Evolutionary conservation across 805 yeast species (phyloP).

Genomic region (Cyberlindnera maritima): DNA sequence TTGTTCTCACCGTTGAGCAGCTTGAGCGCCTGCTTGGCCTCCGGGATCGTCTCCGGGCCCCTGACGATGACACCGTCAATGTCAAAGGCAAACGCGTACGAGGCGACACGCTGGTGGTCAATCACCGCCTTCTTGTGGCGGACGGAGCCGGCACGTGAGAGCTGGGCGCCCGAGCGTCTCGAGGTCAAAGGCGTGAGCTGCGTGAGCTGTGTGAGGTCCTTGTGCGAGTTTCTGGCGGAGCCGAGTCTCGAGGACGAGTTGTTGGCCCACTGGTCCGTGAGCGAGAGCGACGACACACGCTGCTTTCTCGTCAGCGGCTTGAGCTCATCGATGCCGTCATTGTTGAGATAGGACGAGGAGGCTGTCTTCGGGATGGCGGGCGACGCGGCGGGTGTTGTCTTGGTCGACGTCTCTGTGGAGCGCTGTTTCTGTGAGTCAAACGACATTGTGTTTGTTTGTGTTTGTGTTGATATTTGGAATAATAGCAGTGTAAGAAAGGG

Average conservation of each 20-base stretch:
- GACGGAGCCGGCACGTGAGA: conserved; percentile 26
- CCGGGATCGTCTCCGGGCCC: conserved; percentile 82
- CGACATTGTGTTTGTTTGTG: conserved; percentile 4
- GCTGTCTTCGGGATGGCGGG: conserved; percentile 27
- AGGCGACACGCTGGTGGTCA: conserved; percentile 72
- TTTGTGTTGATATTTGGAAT: not conserved
- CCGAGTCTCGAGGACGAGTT: conserved; percentile 31
- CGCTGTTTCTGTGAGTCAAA: conserved; percentile 10
- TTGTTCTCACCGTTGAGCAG: conserved; percentile 75
- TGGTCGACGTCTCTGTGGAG: conserved; percentile 17
- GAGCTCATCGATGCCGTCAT: conserved; percentile 69
- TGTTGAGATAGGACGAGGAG: conserved; percentile 66
- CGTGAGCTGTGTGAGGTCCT: conserved; percentile 28
- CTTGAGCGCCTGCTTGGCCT: conserved; percentile 70
- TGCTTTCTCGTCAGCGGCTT: conserved; percentile 61
- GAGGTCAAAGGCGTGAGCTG: conserved; percentile 18
- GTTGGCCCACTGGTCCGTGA: conserved; percentile 66
- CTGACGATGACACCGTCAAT: conserved; percentile 88
- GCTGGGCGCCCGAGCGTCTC: conserved; percentile 14
- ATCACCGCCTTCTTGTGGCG: conserved; percentile 49
- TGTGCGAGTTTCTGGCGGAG: conserved; percentile 26
- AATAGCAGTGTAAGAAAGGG: not conserved
- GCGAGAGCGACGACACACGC: conserved; percentile 62
- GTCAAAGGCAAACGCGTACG: conserved; percentile 89
- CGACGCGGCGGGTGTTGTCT: conserved; percentile 18